A percentile compares a stretch with the other conserved stretches of the same genome.
These are phyloP conservation scores for Chiua virens DNA, from an alignment of 768 basidiomycete genomes.

Conservation along the genomic window DNA sequence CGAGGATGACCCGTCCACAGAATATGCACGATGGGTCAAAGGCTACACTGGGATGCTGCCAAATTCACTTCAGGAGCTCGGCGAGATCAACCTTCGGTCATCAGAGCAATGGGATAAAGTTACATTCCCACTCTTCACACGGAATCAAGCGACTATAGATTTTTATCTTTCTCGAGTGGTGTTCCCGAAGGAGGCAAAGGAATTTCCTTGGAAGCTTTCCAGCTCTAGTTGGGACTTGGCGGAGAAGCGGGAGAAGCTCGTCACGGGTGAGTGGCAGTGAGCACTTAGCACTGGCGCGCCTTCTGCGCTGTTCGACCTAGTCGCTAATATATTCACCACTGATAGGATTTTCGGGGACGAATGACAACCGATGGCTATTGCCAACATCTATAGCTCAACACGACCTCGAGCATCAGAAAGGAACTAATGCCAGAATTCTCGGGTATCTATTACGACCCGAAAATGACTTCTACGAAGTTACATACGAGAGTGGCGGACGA, in stretches of 20 bases:
- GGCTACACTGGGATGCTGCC: neutral
- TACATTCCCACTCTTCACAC: neutral
- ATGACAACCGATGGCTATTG: constrained; percentile 38
- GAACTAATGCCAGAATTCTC: constrained; percentile 40
- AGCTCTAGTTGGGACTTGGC: neutral
- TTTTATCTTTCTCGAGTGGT: neutral
- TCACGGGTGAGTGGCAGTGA: neutral
- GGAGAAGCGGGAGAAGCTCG: neutral
- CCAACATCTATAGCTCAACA: constrained; percentile 8
- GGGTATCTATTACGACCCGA: constrained; percentile 25
- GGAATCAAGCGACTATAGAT: neutral
- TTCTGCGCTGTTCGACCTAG: too few relatives aligned
- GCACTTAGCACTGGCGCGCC: neutral
- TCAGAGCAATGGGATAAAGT: neutral
- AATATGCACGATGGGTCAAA: neutral
- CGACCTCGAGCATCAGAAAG: constrained; percentile 36
- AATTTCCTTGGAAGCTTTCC: neutral
- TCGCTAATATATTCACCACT: too few relatives aligned
- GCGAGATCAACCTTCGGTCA: neutral
- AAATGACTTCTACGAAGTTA: constrained; percentile 33
- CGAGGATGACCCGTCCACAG: neutral
- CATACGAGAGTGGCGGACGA: constrained; percentile 28
- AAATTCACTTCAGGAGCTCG: neutral
- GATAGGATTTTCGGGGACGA: constrained; percentile 49
- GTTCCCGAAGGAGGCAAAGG: neutral